phyloP scores from a whole-genome alignment of 495 filamentous ascomycete genomes.

The Aspergillus mulundensis region DNA sequence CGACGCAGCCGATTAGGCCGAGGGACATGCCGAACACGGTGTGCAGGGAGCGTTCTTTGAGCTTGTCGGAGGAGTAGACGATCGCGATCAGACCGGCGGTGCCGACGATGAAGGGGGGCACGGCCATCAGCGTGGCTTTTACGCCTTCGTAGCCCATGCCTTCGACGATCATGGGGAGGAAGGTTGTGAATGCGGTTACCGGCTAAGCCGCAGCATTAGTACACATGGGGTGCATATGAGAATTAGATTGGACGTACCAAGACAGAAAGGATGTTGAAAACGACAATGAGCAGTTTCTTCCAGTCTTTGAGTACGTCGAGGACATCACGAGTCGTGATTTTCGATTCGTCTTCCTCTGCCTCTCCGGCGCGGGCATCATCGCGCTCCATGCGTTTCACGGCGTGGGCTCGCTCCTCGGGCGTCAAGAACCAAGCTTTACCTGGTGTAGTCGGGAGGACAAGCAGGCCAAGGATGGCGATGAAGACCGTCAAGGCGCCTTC shows the following conservation, averaged over 20 bases:
- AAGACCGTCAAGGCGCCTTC: neutral
- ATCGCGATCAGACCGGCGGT: neutral
- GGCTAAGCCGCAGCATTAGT: neutral
- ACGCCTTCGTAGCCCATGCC: constrained; percentile 4
- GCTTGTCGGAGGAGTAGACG: constrained; percentile 4
- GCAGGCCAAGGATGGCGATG: neutral
- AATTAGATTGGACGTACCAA: neutral
- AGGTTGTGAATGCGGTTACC: constrained; percentile 6
- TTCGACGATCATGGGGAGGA: constrained; percentile 1
- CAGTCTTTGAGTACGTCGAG: neutral
- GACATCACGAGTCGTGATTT: neutral
- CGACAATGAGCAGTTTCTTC: constrained; percentile 3
- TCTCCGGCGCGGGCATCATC: neutral
- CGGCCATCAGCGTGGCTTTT: constrained; percentile 7
- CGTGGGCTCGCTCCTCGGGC: neutral
- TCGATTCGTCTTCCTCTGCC: neutral
- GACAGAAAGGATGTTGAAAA: constrained; percentile 6
- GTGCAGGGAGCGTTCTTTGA: constrained; percentile 2
- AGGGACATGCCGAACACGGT: constrained; percentile 8
- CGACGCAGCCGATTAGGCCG: neutral
- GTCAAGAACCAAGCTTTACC: constrained; percentile 1
- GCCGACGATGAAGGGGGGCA: constrained; percentile 2
- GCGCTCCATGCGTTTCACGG: neutral
- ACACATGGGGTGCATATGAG: too few relatives aligned
- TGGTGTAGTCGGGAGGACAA: neutral